Percentiles rank a stretch among this genome's conserved stretches.
phyloP scores from a whole-genome alignment of 352 stramenopile species.

The Globisporangium nunn region DNA sequence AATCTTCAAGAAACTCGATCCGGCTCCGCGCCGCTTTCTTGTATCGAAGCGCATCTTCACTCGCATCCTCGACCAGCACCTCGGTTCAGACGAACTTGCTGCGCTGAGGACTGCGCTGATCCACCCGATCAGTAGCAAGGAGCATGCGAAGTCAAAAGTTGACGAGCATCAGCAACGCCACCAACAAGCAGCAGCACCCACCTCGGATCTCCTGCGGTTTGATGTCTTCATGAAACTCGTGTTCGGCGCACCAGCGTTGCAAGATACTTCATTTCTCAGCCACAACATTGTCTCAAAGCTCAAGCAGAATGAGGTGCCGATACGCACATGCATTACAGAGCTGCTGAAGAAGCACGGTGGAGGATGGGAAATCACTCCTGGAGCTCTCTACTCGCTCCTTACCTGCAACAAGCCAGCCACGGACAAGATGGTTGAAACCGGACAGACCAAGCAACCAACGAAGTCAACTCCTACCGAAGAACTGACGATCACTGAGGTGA shows the following conservation, averaged over 20 bases:
- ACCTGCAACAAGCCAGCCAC: too few species aligned
- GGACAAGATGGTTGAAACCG: too few species aligned
- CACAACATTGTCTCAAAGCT: conserved; percentile 18
- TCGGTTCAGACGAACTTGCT: conserved; percentile 27
- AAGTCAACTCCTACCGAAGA: neutral
- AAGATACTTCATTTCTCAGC: conserved; percentile 13
- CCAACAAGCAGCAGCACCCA: too few species aligned
- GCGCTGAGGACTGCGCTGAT: conserved; percentile 16
- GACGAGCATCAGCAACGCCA: too few species aligned
- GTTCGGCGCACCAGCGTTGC: conserved; percentile 31
- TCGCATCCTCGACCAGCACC: conserved; percentile 44
- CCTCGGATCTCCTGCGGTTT: conserved; percentile 22
- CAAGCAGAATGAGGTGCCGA: conserved; percentile 3
- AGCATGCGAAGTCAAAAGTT: neutral
- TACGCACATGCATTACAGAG: conserved; percentile 14
- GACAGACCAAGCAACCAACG: neutral
- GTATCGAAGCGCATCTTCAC: conserved; percentile 34
- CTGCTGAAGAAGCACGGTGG: conserved; percentile 11
- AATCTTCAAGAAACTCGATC: conserved; percentile 50
- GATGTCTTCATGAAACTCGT: conserved; percentile 47
- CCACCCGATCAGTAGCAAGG: neutral
- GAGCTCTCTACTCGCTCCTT: conserved; percentile 16
- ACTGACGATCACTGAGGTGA: conserved; percentile 18
- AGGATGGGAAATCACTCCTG: conserved; percentile 11
- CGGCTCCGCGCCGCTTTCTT: conserved; percentile 14